These are phyloP conservation scores for Aureobasidium sp. DNA, from an alignment of 2,329 filamentous ascomycete genomes.

Conservation along the genomic window DNA sequence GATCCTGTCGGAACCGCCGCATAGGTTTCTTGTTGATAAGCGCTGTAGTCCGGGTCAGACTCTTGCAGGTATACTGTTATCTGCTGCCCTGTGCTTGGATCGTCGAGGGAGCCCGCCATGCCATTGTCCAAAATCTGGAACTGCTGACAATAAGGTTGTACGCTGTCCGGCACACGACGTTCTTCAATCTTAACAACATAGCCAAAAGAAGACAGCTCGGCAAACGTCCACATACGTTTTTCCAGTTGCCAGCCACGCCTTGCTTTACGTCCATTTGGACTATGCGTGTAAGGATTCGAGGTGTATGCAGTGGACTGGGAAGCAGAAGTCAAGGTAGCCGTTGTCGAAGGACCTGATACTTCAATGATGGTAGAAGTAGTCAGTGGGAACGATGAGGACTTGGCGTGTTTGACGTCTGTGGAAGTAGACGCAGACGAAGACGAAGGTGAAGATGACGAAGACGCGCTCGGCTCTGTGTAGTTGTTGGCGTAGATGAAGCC, in stretches of 20 bases:
- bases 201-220: constrained; percentile 26
- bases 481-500: constrained; percentile 52
- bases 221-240: constrained; percentile 2
- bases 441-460: constrained; percentile 12
- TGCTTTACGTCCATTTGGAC: background rate
- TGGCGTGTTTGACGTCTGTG: background rate
- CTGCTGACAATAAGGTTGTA: constrained; percentile 54
- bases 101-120: constrained; percentile 28
- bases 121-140: constrained; percentile 52
- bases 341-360: constrained; percentile 14
- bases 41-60: constrained; percentile 26
- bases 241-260: background rate
- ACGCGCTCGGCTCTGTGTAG: background rate
- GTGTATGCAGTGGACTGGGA: background rate
- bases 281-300: background rate
- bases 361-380: constrained; percentile 13
- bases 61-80: constrained; percentile 34
- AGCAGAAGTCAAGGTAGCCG: constrained; percentile 16
- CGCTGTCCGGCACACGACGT: constrained; percentile 43
- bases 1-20: background rate
- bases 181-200: constrained; percentile 59
- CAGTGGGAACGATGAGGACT: background rate
- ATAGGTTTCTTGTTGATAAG: constrained; percentile 16
- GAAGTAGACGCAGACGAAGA: constrained; percentile 6
- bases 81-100: constrained; percentile 25